A percentile compares a stretch with the other conserved stretches of the same genome.
Conservation (phyloP, 148 eudicot species). For the Dianthus caryophyllus region DNA sequence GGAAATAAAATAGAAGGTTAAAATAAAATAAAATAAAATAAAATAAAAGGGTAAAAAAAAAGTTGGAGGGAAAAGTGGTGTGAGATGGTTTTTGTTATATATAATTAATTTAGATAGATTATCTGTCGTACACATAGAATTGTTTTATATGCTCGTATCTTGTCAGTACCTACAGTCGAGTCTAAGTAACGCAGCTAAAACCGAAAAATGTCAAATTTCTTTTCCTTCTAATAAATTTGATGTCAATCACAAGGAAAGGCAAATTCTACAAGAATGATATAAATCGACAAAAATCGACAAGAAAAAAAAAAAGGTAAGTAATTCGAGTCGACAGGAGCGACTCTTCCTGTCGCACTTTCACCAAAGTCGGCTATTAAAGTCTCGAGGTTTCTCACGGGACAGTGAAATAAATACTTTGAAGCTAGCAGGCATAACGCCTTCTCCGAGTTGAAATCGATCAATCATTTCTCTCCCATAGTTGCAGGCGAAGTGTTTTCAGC, state of each 20-base stretch:
- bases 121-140: too few species aligned
- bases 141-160: too few species aligned
- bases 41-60: too few species aligned
- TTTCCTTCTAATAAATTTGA: neutral
- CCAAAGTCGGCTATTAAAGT: conserved; percentile 58
- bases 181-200: too few species aligned
- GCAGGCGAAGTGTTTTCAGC: conserved; percentile 54
- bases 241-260: neutral
- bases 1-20: too few species aligned
- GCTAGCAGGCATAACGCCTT: conserved; percentile 80
- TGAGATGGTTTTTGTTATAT: too few species aligned
- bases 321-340: conserved; percentile 76
- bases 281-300: neutral
- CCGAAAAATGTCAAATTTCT: too few species aligned
- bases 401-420: conserved; percentile 46
- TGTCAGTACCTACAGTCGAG: too few species aligned
- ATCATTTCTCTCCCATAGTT: conserved; percentile 52
- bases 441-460: conserved; percentile 55
- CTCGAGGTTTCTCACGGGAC: conserved; percentile 28
- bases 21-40: too few species aligned
- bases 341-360: conserved; percentile 67
- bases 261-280: neutral
- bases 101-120: too few species aligned
- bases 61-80: too few species aligned
- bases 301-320: neutral